A percentile compares a stretch with the other conserved stretches of the same genome.
Conservation (phyloP, 106 monocot genomes). For the Apostasia ramifera region DNA sequence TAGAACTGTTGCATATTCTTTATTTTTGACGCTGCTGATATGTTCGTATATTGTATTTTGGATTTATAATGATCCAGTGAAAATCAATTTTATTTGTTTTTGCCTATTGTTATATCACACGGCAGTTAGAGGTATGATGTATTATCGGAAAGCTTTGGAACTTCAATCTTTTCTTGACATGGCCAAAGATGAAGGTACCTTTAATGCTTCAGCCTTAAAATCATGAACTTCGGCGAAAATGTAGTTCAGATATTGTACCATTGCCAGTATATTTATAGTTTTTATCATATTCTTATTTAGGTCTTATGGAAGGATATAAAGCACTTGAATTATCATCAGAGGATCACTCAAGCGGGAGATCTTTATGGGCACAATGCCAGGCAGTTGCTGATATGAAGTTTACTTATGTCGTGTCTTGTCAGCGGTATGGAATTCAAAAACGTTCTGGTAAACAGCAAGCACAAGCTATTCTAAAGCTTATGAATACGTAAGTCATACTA, state of each 20-base stretch:
- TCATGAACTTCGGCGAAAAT: no score
- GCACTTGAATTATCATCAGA: constrained; percentile 60
- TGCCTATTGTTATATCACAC: neutral
- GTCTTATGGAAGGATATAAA: constrained; percentile 79
- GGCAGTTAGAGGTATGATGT: constrained; percentile 97
- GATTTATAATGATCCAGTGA: neutral
- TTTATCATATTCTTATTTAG: constrained; percentile 9
- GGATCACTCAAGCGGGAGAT: constrained; percentile 52
- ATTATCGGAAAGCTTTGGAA: constrained; percentile 80
- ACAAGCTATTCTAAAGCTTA: constrained; percentile 76
- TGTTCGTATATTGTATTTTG: neutral
- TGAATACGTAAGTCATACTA: constrained; percentile 53
- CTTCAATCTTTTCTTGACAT: constrained; percentile 92
- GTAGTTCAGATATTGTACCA: no score
- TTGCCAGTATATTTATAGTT: no score
- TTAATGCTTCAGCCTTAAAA: no score
- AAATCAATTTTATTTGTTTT: neutral
- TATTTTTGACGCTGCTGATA: no score
- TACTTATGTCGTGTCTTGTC: constrained; percentile 85
- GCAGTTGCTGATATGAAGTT: constrained; percentile 94
- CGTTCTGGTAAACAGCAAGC: constrained; percentile 60
- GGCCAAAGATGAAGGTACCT: constrained; percentile 75
- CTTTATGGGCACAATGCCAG: constrained; percentile 71
- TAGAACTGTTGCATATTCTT: no score
- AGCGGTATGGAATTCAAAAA: constrained; percentile 82